These are phyloP conservation scores for Cyberlindnera xylosilytica DNA, from an alignment of 805 yeast species.

Conservation along the genomic window DNA sequence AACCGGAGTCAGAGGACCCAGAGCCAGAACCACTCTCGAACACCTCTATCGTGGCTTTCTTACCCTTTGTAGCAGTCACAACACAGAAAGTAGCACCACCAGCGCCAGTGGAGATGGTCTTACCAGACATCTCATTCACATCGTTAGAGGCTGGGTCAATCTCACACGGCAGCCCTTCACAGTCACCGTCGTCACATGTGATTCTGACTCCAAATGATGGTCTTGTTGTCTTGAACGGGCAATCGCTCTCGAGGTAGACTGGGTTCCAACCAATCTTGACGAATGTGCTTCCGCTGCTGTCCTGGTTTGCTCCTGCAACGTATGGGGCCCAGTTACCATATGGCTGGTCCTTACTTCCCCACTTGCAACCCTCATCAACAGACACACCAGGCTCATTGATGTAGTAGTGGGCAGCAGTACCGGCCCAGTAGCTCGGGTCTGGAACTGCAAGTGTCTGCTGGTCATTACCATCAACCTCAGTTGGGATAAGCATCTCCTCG, in stretches of 20 bases:
- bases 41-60: constrained; percentile 70
- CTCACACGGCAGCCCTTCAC: constrained; percentile 77
- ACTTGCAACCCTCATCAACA: constrained; percentile 70
- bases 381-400: constrained; percentile 82
- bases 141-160: constrained; percentile 69
- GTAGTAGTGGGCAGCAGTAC: constrained; percentile 84
- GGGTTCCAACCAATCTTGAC: constrained; percentile 94
- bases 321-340: constrained; percentile 92
- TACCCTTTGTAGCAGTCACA: constrained; percentile 64
- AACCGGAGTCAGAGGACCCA: not conserved
- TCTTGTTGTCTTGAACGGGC: constrained; percentile 49
- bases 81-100: constrained; percentile 82
- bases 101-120: constrained; percentile 43
- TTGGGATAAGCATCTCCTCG: constrained; percentile 92
- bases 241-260: constrained; percentile 58
- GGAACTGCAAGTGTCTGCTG: constrained; percentile 75
- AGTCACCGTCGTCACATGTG: constrained; percentile 67
- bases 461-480: constrained; percentile 50
- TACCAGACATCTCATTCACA: constrained; percentile 51
- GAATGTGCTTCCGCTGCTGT: constrained; percentile 62
- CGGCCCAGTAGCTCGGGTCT: constrained; percentile 78
- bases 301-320: constrained; percentile 89
- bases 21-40: constrained; percentile 39
- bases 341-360: constrained; percentile 73
- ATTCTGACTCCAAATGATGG: constrained; percentile 74